Evolutionary conservation across 331 rosid genomes (phyloP).

Genomic region (Arachis monticola): DNA sequence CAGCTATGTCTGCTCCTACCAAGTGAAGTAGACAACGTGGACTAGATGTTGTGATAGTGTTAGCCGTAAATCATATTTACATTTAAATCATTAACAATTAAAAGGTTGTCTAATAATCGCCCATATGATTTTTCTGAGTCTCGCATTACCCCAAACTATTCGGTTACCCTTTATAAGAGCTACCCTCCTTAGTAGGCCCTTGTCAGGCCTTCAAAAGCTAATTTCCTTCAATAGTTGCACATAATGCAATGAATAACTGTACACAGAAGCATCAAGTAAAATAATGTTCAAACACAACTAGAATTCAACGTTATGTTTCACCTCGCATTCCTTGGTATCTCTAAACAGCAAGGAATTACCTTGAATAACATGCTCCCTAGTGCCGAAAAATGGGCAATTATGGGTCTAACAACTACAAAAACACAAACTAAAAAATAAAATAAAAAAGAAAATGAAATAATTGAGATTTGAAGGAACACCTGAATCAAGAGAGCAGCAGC

Average conservation of each 20-base stretch:
- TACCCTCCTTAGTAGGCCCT: too few species aligned
- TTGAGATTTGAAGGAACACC: constrained; percentile 43
- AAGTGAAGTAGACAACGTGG: too few species aligned
- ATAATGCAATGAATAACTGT: background rate
- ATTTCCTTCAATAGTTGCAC: background rate
- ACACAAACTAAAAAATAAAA: background rate
- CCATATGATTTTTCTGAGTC: too few species aligned
- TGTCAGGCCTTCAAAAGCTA: too few species aligned
- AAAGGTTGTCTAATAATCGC: too few species aligned
- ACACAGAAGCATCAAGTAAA: constrained; percentile 16
- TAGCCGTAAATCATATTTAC: too few species aligned
- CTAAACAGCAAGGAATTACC: constrained; percentile 7
- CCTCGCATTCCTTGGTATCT: constrained; percentile 3
- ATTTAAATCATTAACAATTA: too few species aligned
- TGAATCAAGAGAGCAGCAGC: constrained; percentile 89
- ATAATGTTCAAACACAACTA: constrained; percentile 3
- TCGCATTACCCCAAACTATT: too few species aligned
- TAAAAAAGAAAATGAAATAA: background rate
- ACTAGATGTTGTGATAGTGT: too few species aligned
- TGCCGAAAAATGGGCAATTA: background rate
- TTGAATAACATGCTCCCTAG: background rate
- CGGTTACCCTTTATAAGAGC: too few species aligned
- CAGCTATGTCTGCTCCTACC: too few species aligned
- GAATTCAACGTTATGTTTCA: constrained; percentile 7
- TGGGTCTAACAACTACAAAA: background rate